Conservation (phyloP, 371 early-diverging fungal genomes). For the Mucor velutinosus region DNA sequence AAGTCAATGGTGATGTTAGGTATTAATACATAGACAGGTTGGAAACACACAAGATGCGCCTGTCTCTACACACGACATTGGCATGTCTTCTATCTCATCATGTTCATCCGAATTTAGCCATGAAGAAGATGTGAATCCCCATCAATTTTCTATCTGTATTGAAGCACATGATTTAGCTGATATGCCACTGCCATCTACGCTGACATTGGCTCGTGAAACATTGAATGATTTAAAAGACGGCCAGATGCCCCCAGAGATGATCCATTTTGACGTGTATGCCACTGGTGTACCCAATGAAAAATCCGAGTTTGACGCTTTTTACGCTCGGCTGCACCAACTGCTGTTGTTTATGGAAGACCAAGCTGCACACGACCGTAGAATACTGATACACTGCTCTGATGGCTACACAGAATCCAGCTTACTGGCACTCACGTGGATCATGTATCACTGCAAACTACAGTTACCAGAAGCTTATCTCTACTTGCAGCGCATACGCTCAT, state of each 20-base stretch:
- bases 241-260: slow-evolving; percentile 45
- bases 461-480: slow-evolving; percentile 63
- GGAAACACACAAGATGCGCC: slow-evolving; percentile 67
- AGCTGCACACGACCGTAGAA: slow-evolving; percentile 32
- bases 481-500: slow-evolving; percentile 59
- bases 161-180: slow-evolving; percentile 63
- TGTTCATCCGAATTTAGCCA: not conserved
- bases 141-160: slow-evolving; percentile 62
- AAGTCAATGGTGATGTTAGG: not conserved
- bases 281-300: slow-evolving; percentile 27
- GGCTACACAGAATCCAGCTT: slow-evolving; percentile 66
- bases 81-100: not conserved
- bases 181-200: slow-evolving; percentile 50
- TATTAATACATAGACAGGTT: slow-evolving; percentile 33
- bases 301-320: slow-evolving; percentile 33
- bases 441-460: slow-evolving; percentile 50
- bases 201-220: slow-evolving; percentile 44
- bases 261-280: slow-evolving; percentile 55
- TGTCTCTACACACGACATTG: slow-evolving; percentile 16
- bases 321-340: slow-evolving; percentile 27
- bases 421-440: slow-evolving; percentile 54
- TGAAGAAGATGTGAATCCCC: slow-evolving; percentile 33
- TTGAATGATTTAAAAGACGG: slow-evolving; percentile 31
- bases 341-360: slow-evolving; percentile 46
- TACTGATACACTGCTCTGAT: slow-evolving; percentile 65